These are phyloP conservation scores for Aspergillus sp. DNA, from an alignment of 2,329 filamentous ascomycete species.

Conservation along the genomic window DNA sequence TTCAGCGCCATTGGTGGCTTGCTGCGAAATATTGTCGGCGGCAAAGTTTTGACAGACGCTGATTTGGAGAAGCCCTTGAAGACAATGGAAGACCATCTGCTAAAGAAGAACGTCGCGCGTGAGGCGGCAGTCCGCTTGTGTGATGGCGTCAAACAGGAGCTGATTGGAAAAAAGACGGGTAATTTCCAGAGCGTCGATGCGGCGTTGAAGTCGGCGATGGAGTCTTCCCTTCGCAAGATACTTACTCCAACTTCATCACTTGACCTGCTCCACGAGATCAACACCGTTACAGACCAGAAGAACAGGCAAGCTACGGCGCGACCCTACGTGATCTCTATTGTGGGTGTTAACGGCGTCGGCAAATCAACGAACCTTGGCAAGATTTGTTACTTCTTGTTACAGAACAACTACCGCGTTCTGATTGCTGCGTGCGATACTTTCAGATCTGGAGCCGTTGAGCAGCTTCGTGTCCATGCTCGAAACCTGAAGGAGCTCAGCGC, in stretches of 20 bases:
- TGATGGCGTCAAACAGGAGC: constrained; percentile 84
- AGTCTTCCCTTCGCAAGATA: constrained; percentile 89
- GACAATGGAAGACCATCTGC: constrained; percentile 90
- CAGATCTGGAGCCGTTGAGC: constrained; percentile 93
- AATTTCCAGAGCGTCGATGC: constrained; percentile 87
- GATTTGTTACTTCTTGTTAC: constrained; percentile 94
- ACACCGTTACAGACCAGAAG: constrained; percentile 69
- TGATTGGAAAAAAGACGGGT: constrained; percentile 86
- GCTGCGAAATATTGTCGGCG: constrained; percentile 92
- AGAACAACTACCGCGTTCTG: constrained; percentile 94
- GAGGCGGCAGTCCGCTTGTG: constrained; percentile 91
- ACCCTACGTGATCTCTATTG: constrained; percentile 96
- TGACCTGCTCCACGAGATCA: constrained; percentile 91
- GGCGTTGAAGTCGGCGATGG: constrained; percentile 82
- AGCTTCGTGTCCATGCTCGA: constrained; percentile 90
- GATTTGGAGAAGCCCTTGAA: constrained; percentile 92
- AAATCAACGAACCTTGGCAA: constrained; percentile 98
- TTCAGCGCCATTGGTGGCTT: constrained; percentile 81
- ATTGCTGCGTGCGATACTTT: constrained; percentile 96
- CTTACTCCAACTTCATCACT: constrained; percentile 92
- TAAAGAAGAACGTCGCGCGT: constrained; percentile 93
- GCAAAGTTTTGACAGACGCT: constrained; percentile 84
- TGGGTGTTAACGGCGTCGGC: constrained; percentile 96
- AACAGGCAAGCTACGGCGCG: constrained; percentile 64
- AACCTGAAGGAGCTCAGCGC: constrained; percentile 86